A percentile compares a stretch with the other conserved stretches of the same genome.
Evolutionary conservation across 306 rosid species (phyloP).

Genomic region (Myrica gale): DNA sequence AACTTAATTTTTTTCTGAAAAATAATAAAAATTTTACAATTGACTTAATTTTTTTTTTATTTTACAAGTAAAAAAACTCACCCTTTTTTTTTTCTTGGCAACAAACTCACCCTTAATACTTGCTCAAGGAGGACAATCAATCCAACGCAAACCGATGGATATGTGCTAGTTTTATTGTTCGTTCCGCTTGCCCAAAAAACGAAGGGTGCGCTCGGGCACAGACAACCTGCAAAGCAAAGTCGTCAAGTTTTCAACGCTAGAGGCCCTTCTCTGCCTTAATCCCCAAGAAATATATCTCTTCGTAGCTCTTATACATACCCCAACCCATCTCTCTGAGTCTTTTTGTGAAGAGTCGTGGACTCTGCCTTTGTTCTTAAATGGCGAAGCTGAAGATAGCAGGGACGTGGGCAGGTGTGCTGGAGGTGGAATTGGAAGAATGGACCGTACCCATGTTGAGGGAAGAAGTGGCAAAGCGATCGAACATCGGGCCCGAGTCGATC

Average conservation of each 20-base stretch:
- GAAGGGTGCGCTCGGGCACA: neutral
- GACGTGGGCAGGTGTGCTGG: conserved; percentile 72
- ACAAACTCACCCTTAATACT: too few relatives aligned
- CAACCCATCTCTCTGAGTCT: neutral
- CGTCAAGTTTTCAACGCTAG: neutral
- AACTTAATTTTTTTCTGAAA: too few relatives aligned
- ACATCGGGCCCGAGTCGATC: conserved; percentile 53
- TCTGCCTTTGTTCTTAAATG: conserved; percentile 34
- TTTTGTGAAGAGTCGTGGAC: neutral
- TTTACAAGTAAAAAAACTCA: too few relatives aligned
- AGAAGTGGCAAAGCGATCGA: conserved; percentile 68
- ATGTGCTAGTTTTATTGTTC: too few relatives aligned
- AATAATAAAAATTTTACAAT: too few relatives aligned
- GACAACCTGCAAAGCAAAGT: neutral
- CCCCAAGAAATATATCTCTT: neutral
- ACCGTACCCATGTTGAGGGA: conserved; percentile 60
- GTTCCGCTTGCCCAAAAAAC: neutral
- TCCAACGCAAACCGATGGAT: too few relatives aligned
- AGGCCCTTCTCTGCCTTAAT: neutral
- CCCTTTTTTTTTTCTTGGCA: too few relatives aligned
- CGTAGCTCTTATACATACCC: neutral
- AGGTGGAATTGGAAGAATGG: conserved; percentile 62
- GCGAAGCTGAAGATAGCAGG: conserved; percentile 87
- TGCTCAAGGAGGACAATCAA: too few relatives aligned
- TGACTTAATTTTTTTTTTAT: too few relatives aligned